phyloP scores from a whole-genome alignment of 805 yeast species.

The Candida fluviatilis region DNA sequence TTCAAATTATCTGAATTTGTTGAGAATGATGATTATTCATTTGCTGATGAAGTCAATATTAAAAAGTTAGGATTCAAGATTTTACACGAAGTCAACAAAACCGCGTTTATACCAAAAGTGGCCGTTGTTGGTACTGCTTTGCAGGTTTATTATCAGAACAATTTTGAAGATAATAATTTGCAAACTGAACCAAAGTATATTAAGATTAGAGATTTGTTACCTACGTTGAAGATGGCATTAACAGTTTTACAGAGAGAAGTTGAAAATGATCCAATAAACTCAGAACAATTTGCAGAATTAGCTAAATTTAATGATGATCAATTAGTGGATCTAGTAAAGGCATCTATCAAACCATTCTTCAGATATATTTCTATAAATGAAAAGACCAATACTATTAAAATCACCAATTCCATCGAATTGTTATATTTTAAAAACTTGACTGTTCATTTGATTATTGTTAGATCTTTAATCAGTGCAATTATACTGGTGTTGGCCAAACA shows the following conservation, averaged over 20 bases:
- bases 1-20: constrained; percentile 27
- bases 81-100: constrained; percentile 48
- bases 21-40: constrained; percentile 10
- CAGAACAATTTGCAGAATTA: constrained; percentile 16
- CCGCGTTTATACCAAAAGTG: constrained; percentile 50
- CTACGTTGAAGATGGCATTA: constrained; percentile 24
- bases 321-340: constrained; percentile 19
- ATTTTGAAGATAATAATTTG: constrained; percentile 9
- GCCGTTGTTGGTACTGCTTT: constrained; percentile 47
- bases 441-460: constrained; percentile 51
- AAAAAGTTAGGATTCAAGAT: constrained; percentile 52
- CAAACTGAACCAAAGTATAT: constrained; percentile 12
- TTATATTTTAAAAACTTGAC: constrained; percentile 55
- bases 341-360: constrained; percentile 25
- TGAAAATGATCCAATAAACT: constrained; percentile 18
- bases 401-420: constrained; percentile 51
- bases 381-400: constrained; percentile 17
- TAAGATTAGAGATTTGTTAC: constrained; percentile 21
- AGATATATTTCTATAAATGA: constrained; percentile 21
- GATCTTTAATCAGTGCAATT: constrained; percentile 42
- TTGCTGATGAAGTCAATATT: constrained; percentile 22
- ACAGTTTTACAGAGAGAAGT: constrained; percentile 17
- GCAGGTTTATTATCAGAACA: constrained; percentile 27
- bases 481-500: constrained; percentile 9
- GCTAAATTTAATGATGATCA: constrained; percentile 16